phyloP scores from a whole-genome alignment of 2,329 filamentous ascomycete species.

The Aspergillus ibericus region DNA sequence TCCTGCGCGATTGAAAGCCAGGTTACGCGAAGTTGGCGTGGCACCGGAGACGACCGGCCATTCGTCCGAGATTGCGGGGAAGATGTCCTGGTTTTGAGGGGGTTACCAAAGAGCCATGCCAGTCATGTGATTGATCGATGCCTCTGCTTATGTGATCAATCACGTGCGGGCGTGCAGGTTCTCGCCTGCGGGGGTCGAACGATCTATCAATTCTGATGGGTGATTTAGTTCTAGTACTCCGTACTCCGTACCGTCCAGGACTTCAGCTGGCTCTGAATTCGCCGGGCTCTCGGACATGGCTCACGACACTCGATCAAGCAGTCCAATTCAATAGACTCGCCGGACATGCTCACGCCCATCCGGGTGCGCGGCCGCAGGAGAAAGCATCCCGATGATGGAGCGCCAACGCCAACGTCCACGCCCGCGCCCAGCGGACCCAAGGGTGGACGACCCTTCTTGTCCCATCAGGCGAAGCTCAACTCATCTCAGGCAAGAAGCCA shows the following conservation, averaged over 20 bases:
- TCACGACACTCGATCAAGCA: not conserved
- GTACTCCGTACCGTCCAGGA: not conserved
- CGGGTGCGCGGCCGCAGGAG: conserved; percentile 32
- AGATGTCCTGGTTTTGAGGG: too few relatives aligned
- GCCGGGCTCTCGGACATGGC: not conserved
- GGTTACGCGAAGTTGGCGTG: too few relatives aligned
- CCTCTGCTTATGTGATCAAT: too few relatives aligned
- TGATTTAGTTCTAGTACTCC: too few relatives aligned
- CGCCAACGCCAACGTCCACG: conserved; percentile 9
- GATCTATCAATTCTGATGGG: too few relatives aligned
- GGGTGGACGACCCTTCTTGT: conserved; percentile 18
- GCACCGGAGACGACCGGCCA: too few relatives aligned
- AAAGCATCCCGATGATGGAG: conserved; percentile 9
- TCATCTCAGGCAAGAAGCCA: conserved; percentile 13
- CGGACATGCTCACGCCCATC: conserved; percentile 32
- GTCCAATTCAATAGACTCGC: conserved; percentile 42
- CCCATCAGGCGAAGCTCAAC: conserved; percentile 5
- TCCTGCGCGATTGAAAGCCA: too few relatives aligned
- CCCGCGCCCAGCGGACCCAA: conserved; percentile 16
- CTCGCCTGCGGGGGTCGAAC: too few relatives aligned
- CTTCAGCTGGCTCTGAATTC: not conserved
- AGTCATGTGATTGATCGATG: too few relatives aligned
- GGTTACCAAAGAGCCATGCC: too few relatives aligned
- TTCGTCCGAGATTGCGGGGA: too few relatives aligned
- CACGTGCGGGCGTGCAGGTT: too few relatives aligned